A percentile compares a stretch with the other conserved stretches of the same genome.
phyloP scores from a whole-genome alignment of 139 green algal genomes.

The Haematococcus sp. region DNA sequence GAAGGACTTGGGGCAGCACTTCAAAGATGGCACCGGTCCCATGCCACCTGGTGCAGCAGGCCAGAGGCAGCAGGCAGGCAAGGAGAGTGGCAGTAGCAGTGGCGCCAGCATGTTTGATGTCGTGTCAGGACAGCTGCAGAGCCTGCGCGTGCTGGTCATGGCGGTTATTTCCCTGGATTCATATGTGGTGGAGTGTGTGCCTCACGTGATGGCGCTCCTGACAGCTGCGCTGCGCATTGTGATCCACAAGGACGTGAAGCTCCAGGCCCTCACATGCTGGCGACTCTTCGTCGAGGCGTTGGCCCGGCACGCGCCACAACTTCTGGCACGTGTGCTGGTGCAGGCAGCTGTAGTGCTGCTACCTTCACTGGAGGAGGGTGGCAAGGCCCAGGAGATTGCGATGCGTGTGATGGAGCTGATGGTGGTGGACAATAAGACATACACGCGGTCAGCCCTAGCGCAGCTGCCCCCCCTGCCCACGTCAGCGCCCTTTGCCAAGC shows the following conservation, averaged over 20 bases:
- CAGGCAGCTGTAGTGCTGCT: slow-evolving; percentile 74
- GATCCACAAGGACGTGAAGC: slow-evolving; percentile 15
- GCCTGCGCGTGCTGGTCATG: slow-evolving; percentile 18
- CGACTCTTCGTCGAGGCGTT: slow-evolving; percentile 34
- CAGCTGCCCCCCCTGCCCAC: slow-evolving; percentile 58
- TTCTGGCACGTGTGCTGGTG: slow-evolving; percentile 58
- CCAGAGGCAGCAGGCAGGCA: not conserved
- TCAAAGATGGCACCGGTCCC: slow-evolving; percentile 4
- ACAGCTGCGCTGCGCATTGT: slow-evolving; percentile 31
- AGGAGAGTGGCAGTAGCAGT: too few species aligned
- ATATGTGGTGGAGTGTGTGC: slow-evolving; percentile 4
- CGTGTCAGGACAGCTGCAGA: slow-evolving; percentile 6
- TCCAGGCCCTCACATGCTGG: slow-evolving; percentile 47
- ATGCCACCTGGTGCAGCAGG: not conserved
- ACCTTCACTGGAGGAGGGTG: slow-evolving; percentile 61
- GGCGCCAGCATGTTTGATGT: too few species aligned
- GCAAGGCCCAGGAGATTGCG: not conserved
- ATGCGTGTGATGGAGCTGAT: slow-evolving; percentile 10
- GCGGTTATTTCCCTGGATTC: slow-evolving; percentile 13
- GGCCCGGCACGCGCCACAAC: slow-evolving; percentile 24
- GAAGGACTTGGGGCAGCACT: slow-evolving; percentile 26
- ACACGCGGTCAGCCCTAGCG: slow-evolving; percentile 26
- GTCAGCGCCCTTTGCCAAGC: slow-evolving; percentile 24
- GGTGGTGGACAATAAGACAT: not conserved
- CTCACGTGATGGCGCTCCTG: slow-evolving; percentile 54